These are phyloP conservation scores for Beverwykella pulmonaria DNA, from an alignment of 495 filamentous ascomycete species.

Conservation along the genomic window DNA sequence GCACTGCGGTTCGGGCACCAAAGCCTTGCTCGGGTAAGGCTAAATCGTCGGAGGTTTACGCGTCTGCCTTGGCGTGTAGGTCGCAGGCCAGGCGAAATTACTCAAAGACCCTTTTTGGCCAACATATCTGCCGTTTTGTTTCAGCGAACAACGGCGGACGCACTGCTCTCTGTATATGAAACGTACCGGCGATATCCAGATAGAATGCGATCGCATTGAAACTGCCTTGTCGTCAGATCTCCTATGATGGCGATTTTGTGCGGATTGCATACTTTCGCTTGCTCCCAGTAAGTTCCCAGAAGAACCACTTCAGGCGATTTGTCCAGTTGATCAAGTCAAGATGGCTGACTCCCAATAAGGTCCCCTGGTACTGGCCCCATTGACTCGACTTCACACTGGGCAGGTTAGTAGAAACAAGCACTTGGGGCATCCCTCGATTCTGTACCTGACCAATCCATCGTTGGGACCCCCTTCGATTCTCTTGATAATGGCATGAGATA, in stretches of 20 bases:
- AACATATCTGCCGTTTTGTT: constrained; percentile 64
- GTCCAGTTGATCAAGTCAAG: constrained; percentile 96
- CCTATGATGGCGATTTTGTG: constrained; percentile 2
- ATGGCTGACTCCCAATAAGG: constrained; percentile 84
- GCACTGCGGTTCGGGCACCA: background rate
- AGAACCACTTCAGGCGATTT: constrained; percentile 74
- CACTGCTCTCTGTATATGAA: background rate
- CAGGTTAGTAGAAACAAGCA: background rate
- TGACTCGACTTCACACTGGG: constrained; percentile 73
- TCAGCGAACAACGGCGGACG: background rate
- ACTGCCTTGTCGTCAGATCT: constrained; percentile 49
- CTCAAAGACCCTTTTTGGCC: constrained; percentile 67
- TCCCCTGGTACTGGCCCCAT: constrained; percentile 95
- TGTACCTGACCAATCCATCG: constrained; percentile 74
- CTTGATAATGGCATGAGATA: constrained; percentile 70
- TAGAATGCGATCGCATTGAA: constrained; percentile 98
- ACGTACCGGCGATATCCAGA: constrained; percentile 76
- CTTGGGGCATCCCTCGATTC: background rate
- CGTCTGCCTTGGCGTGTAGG: constrained; percentile 3
- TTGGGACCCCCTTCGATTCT: constrained; percentile 73
- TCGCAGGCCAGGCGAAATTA: constrained; percentile 8
- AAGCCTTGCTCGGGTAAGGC: constrained; percentile 5
- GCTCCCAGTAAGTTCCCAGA: constrained; percentile 68
- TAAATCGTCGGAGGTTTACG: constrained; percentile 3
- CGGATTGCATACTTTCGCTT: constrained; percentile 62